Evolutionary conservation across 1,139 yeast species (phyloP).

Genomic region (Saccharomyces hybrid): DNA sequence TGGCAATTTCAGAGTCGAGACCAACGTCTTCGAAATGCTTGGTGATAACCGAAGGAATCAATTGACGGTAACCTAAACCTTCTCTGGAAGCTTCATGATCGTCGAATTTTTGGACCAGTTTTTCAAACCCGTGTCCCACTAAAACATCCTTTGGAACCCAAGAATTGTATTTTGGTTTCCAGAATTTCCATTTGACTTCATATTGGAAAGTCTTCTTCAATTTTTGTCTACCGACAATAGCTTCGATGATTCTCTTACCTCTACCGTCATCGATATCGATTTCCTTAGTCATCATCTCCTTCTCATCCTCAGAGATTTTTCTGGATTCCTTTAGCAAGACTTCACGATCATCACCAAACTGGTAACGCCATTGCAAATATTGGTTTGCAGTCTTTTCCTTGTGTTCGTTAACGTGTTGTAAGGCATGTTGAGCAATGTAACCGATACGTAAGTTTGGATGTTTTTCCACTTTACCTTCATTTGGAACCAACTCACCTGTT

Average conservation of each 20-base stretch:
- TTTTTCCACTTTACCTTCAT: conserved; percentile 85
- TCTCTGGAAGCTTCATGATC: conserved; percentile 98
- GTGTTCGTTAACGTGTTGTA: conserved; percentile 94
- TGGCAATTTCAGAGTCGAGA: conserved; percentile 95
- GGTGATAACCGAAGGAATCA: conserved; percentile 84
- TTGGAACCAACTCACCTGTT: conserved; percentile 86
- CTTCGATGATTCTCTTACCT: conserved; percentile 84
- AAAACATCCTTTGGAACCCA: conserved; percentile 85
- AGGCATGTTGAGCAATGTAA: conserved; percentile 96
- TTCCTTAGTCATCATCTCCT: conserved; percentile 67
- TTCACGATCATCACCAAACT: conserved; percentile 97
- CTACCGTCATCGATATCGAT: conserved; percentile 81
- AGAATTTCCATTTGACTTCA: conserved; percentile 89
- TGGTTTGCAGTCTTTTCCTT: conserved; percentile 98
- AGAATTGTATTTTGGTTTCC: conserved; percentile 89
- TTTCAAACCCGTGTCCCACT: conserved; percentile 74
- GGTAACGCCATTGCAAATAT: conserved; percentile 96
- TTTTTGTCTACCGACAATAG: conserved; percentile 94
- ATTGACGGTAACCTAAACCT: conserved; percentile 94
- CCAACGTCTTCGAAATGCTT: conserved; percentile 97
- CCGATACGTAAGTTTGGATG: conserved; percentile 98
- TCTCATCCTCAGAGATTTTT: conserved; percentile 77
- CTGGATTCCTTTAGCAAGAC: conserved; percentile 89
- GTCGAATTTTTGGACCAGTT: conserved; percentile 87
- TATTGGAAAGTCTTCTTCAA: conserved; percentile 93